Evolutionary conservation across 1,284 basidiomycete genomes (phyloP).

Genomic region (Apiotrichum gracile): DNA sequence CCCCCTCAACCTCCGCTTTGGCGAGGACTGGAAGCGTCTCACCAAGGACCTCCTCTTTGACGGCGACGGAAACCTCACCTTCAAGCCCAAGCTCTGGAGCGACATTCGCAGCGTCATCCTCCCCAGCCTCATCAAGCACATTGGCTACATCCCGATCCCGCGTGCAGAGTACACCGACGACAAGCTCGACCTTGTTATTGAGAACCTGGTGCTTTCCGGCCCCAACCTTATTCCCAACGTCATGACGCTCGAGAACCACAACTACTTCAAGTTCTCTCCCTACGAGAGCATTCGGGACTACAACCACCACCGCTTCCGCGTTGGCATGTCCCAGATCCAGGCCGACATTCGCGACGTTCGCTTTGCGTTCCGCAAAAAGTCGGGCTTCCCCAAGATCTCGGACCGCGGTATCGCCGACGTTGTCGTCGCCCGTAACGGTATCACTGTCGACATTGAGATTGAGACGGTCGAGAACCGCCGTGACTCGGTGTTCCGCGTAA

Average conservation of each 20-base stretch:
- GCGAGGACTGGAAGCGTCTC: conserved; percentile 74
- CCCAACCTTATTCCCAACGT: conserved; percentile 58
- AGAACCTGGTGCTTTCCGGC: conserved; percentile 78
- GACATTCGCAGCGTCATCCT: conserved; percentile 76
- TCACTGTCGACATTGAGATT: conserved; percentile 48
- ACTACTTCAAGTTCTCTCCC: conserved; percentile 75
- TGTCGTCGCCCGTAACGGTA: conserved; percentile 65
- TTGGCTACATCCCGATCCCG: conserved; percentile 86
- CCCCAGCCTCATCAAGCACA: conserved; percentile 66
- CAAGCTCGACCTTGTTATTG: conserved; percentile 78
- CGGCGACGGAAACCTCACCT: conserved; percentile 72
- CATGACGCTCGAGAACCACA: conserved; percentile 72
- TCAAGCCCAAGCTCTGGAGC: conserved; percentile 83
- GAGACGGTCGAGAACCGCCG: conserved; percentile 43
- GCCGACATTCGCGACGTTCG: conserved; percentile 88
- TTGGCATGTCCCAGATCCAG: conserved; percentile 79
- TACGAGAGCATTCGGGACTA: conserved; percentile 56
- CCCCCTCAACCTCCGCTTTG: conserved; percentile 71
- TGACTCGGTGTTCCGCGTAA: conserved; percentile 38
- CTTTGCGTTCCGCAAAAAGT: conserved; percentile 61
- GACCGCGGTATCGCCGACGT: conserved; percentile 93
- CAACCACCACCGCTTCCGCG: conserved; percentile 61
- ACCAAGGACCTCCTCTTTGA: conserved; percentile 72
- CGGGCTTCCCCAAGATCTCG: conserved; percentile 55
- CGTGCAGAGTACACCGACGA: conserved; percentile 87